Conservation (phyloP, 257 asterid genomes). For the Gentiana dahurica region DNA sequence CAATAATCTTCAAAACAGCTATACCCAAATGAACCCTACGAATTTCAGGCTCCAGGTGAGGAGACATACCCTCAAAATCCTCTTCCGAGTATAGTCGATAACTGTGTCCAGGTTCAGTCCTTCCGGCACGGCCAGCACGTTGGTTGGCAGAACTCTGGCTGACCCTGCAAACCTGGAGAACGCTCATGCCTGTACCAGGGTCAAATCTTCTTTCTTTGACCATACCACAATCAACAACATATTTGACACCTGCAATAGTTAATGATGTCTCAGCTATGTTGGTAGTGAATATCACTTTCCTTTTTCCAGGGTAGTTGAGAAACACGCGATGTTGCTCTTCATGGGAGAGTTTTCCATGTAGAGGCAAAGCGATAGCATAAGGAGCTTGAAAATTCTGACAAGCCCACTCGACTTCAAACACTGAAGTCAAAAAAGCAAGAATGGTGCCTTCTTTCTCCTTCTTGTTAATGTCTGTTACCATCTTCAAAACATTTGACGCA, state of each 20-base stretch:
- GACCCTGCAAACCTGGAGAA: slow-evolving; percentile 55
- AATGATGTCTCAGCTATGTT: slow-evolving; percentile 95
- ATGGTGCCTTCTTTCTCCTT: slow-evolving; percentile 66
- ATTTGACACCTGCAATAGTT: slow-evolving; percentile 91
- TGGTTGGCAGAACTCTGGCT: slow-evolving; percentile 96
- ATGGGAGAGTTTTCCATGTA: slow-evolving; percentile 78
- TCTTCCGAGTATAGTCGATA: slow-evolving; percentile 60
- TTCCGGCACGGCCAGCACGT: slow-evolving; percentile 95
- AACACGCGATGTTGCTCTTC: slow-evolving; percentile 74
- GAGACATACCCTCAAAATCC: slow-evolving; percentile 57
- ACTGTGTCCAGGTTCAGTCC: slow-evolving; percentile 89
- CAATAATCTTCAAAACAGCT: slow-evolving; percentile 84
- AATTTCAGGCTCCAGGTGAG: slow-evolving; percentile 87
- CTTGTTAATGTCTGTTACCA: slow-evolving; percentile 42
- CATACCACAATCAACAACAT: slow-evolving; percentile 88
- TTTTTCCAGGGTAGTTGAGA: slow-evolving; percentile 48
- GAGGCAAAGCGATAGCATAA: slow-evolving; percentile 51
- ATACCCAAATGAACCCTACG: slow-evolving; percentile 84
- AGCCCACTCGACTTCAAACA: slow-evolving; percentile 93
- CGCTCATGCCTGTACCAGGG: slow-evolving; percentile 76
- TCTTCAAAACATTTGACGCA: slow-evolving; percentile 52
- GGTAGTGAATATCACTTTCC: slow-evolving; percentile 76
- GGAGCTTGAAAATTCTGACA: slow-evolving; percentile 59
- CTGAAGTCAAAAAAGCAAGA: slow-evolving; percentile 96
- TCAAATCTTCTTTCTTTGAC: slow-evolving; percentile 76